A percentile compares a stretch with the other conserved stretches of the same genome.
Conservation (phyloP, 225 moss, liverwort and hornwort species). For the Anthoceros angustus region DNA sequence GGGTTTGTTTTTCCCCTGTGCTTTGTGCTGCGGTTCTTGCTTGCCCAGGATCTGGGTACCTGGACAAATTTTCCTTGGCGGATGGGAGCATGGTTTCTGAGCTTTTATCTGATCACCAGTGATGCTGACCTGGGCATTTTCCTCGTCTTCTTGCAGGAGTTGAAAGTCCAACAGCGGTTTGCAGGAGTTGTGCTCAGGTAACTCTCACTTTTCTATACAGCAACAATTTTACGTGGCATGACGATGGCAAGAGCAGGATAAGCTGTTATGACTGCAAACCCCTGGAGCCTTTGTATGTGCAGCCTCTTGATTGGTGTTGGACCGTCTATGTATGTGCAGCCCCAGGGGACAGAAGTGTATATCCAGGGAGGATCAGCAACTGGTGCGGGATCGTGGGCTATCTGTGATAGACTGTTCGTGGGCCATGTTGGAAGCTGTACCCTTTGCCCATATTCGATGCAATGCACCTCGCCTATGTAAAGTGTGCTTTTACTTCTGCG, state of each 20-base stretch:
- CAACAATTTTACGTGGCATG: neutral
- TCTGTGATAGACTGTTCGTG: conserved; percentile 97
- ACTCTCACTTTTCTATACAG: neutral
- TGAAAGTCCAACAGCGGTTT: conserved; percentile 86
- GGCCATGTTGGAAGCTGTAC: conserved; percentile 56
- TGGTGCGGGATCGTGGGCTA: conserved; percentile 52
- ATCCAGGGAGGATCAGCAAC: conserved; percentile 70
- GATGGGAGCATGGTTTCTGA: neutral
- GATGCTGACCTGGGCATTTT: neutral
- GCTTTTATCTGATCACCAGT: neutral
- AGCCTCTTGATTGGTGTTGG: neutral
- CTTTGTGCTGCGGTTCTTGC: neutral
- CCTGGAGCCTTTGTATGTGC: neutral
- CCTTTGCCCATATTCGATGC: conserved; percentile 69
- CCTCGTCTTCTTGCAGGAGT: conserved; percentile 29
- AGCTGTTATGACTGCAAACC: neutral
- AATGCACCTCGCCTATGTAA: conserved; percentile 60
- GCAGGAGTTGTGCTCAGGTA: conserved; percentile 80
- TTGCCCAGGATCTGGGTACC: neutral
- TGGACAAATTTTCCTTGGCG: neutral
- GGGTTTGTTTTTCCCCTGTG: conserved; percentile 16
- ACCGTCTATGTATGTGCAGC: conserved; percentile 9
- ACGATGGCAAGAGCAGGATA: neutral
- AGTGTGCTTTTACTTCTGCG: conserved; percentile 5
- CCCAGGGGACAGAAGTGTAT: conserved; percentile 77